These are phyloP conservation scores for Stygiomarasmius scandens DNA, from an alignment of 1,284 basidiomycete species.

Conservation along the genomic window DNA sequence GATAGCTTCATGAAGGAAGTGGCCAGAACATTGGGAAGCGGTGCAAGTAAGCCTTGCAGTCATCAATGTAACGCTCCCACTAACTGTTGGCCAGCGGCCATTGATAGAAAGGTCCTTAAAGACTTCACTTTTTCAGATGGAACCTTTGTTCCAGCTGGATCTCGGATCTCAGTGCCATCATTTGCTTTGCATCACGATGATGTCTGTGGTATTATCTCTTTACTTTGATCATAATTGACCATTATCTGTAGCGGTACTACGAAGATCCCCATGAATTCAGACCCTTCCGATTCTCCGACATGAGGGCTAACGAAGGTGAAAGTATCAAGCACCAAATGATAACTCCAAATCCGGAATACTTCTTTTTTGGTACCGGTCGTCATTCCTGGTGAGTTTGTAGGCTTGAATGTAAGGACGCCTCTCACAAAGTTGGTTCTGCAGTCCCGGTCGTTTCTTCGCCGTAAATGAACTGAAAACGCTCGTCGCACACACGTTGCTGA, in stretches of 20 bases:
- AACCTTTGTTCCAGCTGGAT: conserved; percentile 25
- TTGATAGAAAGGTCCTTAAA: conserved; percentile 21
- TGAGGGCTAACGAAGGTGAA: conserved; percentile 13
- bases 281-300: conserved; percentile 24
- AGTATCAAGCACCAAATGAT: conserved; percentile 25
- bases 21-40: conserved; percentile 30
- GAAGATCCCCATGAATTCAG: conserved; percentile 23
- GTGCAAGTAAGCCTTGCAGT: conserved; percentile 1
- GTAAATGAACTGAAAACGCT: conserved; percentile 42
- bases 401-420: background rate
- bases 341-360: conserved; percentile 18
- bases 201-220: background rate
- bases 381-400: conserved; percentile 29
- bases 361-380: conserved; percentile 33
- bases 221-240: background rate
- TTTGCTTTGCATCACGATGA: conserved; percentile 23
- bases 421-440: conserved; percentile 13
- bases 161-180: conserved; percentile 16
- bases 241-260: conserved; percentile 14
- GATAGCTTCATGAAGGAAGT: conserved; percentile 45
- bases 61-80: background rate
- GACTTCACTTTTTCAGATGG: conserved; percentile 29
- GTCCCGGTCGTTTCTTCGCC: conserved; percentile 46
- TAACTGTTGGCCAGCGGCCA: conserved; percentile 11
- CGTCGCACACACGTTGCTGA: conserved; percentile 38